Evolutionary conservation across 306 rosid species (phyloP), one percentile per base, ranked within the genome.

Genomic region (Oxytropis ochrocephala): DNA sequence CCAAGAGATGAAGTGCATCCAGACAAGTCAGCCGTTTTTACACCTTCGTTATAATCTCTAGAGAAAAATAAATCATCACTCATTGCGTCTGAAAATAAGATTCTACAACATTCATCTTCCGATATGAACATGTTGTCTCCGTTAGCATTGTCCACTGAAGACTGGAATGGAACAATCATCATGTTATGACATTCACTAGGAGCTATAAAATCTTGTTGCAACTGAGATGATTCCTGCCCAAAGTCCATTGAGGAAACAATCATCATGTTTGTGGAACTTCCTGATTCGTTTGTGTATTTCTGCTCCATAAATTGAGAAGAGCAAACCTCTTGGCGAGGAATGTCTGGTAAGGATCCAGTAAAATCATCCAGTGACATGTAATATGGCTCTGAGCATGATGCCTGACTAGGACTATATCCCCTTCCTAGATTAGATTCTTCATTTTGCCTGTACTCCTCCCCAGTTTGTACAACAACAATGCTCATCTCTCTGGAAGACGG

Each of bases 21-120:
- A 58, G 83, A 56, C 27, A 80, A 75, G 82, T 79, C 82, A 81
- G 70, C 62, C 65, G 51, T 67, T 55, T 77, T 69, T 39, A 65
- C 55, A 19, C 76, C 85, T 55, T 72, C 64, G 56, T 62, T 33
- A 47, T 76, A 70, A 76, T 78, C 83, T 85, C 78, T 81, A 1
- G 86, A 60, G 67, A 89, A 56, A 85, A 83, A 83, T 50, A 72
- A 67, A 60, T 69, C 87, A 43, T 76, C 85, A 42, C 58, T 67
- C 38, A 86, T 80, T 77, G 82, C 82, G 67, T 84, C 96, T 69
- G 91, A 80, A 81, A 91, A 95, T 42, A 95, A 78, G 30, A 85
- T 78, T 81, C 91, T 84, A 75, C 97, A 83, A 78, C 96, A 91
- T 75, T 95, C 99, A 64, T 89, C 96, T 16, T 91, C 92, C 7